These are phyloP conservation scores for Haplosporangium sp. DNA, from an alignment of 371 early-diverging fungal species.

Conservation along the genomic window DNA sequence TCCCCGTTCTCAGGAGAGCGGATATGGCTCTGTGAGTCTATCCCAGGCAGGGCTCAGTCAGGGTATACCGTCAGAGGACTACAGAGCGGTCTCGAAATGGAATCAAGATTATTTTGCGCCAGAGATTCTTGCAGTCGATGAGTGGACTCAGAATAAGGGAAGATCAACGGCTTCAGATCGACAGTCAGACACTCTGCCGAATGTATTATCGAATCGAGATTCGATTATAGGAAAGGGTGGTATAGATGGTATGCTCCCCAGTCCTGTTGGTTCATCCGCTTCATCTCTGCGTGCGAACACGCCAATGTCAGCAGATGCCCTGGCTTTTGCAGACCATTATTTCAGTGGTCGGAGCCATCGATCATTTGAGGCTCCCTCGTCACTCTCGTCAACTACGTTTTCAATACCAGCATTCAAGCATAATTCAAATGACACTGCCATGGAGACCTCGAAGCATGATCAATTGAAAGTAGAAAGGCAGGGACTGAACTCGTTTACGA, in stretches of 20 bases:
- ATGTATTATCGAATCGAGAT: background rate
- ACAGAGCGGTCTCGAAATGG: conserved; percentile 13
- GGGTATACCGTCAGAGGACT: background rate
- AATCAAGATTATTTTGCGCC: conserved; percentile 7
- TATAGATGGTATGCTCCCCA: conserved; percentile 17
- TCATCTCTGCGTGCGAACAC: conserved; percentile 26
- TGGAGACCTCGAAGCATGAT: background rate
- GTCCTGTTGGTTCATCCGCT: conserved; percentile 27
- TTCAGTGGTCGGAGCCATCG: conserved; percentile 39
- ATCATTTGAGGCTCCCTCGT: conserved; percentile 34
- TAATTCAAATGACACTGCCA: background rate
- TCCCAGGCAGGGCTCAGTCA: background rate
- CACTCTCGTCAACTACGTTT: conserved; percentile 12
- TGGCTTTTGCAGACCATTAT: conserved; percentile 48
- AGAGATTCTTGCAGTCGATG: background rate
- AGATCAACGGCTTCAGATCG: background rate
- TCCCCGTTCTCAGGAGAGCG: conserved; percentile 2
- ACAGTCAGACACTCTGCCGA: background rate
- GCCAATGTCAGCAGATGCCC: conserved; percentile 22
- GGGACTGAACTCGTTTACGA: background rate
- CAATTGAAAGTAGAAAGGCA: background rate
- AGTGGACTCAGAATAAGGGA: conserved; percentile 13
- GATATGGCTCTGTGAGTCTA: background rate
- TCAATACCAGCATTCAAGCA: conserved; percentile 4
- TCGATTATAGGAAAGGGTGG: background rate